Conservation (phyloP, 345 rosid species). For the Euphorbia tirucalli region DNA sequence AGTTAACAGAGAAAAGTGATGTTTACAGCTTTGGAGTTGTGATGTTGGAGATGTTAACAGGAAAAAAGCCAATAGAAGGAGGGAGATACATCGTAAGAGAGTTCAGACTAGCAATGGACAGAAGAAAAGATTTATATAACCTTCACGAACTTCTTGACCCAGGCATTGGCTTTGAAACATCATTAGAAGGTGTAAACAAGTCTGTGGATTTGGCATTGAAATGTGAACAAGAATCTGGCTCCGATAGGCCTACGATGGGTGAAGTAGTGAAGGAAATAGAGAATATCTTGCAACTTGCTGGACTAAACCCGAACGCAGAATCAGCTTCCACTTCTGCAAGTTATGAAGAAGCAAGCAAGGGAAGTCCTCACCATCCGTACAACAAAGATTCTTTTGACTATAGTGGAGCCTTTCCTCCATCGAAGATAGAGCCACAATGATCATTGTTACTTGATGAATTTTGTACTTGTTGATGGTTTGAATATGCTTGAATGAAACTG, state of each 20-base stretch:
- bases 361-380: slow-evolving; percentile 20
- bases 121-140: too few species aligned
- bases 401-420: slow-evolving; percentile 18
- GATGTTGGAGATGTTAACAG: slow-evolving; percentile 73
- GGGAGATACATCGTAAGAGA: too few species aligned
- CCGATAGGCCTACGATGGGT: slow-evolving; percentile 32
- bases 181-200: slow-evolving; percentile 30
- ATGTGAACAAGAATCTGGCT: slow-evolving; percentile 25
- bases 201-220: slow-evolving; percentile 27
- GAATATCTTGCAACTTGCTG: slow-evolving; percentile 31
- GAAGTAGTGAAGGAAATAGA: slow-evolving; percentile 34
- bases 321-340: slow-evolving; percentile 22
- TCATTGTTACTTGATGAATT: too few species aligned
- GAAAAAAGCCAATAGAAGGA: too few species aligned
- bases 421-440: slow-evolving; percentile 17
- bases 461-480: not conserved
- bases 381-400: slow-evolving; percentile 20
- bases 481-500: not conserved
- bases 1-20: slow-evolving; percentile 87
- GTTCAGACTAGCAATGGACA: too few species aligned
- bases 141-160: slow-evolving; percentile 69
- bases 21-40: slow-evolving; percentile 93
- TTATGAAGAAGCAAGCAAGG: slow-evolving; percentile 22
- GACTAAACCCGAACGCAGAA: slow-evolving; percentile 29
- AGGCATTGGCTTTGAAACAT: slow-evolving; percentile 38